These are phyloP conservation scores for Climacium dendroides DNA, from an alignment of 225 moss, liverwort and hornwort species.

Conservation along the genomic window DNA sequence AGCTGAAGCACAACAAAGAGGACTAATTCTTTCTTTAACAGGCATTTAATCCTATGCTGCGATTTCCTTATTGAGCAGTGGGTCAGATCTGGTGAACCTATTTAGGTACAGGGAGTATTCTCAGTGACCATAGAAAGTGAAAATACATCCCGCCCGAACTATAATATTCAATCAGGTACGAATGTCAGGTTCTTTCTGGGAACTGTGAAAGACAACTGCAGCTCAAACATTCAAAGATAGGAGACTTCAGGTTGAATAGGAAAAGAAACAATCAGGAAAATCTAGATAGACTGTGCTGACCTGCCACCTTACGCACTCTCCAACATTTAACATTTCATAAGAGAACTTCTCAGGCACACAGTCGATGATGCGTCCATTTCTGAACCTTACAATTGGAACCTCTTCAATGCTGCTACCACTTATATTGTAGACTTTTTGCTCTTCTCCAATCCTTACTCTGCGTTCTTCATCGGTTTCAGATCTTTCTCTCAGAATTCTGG, in stretches of 20 bases:
- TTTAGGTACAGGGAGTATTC: not conserved
- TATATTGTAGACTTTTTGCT: slow-evolving; percentile 1
- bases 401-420: slow-evolving; percentile 5
- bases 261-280: not conserved
- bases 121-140: not conserved
- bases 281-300: not conserved
- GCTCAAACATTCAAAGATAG: not conserved
- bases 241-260: not conserved
- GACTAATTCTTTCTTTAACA: not conserved
- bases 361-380: slow-evolving; percentile 32
- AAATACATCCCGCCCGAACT: not conserved
- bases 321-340: slow-evolving; percentile 47
- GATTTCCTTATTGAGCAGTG: not conserved
- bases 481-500: not conserved
- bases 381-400: slow-evolving; percentile 61
- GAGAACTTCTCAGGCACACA: slow-evolving; percentile 53
- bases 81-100: not conserved
- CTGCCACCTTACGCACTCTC: slow-evolving; percentile 51
- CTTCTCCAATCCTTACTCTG: not conserved
- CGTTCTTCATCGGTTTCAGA: slow-evolving; percentile 6
- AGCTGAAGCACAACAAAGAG: not conserved
- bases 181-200: not conserved
- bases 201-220: not conserved
- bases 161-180: not conserved
- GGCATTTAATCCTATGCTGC: not conserved